Conservation (phyloP, 2,329 filamentous ascomycete species). For the Coniochaeta ligniaria region DNA sequence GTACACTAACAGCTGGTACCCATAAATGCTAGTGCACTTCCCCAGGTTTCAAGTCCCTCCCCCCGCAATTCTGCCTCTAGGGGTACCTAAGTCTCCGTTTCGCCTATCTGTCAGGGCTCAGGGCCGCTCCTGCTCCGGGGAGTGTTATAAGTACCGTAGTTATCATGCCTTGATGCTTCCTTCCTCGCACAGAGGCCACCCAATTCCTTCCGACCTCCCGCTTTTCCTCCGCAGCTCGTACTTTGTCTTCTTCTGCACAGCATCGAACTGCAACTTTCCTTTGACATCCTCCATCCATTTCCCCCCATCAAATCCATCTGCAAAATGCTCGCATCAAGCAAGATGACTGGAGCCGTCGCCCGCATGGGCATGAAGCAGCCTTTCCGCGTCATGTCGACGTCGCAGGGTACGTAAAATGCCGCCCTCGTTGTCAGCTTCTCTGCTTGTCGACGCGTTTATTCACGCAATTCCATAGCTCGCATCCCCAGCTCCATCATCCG, state of each 20-base stretch:
- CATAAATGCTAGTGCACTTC: neutral
- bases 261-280: neutral
- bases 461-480: slow-evolving; percentile 11
- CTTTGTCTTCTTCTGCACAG: neutral
- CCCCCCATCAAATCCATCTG: neutral
- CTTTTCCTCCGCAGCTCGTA: neutral
- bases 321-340: slow-evolving; percentile 15
- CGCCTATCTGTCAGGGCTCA: neutral
- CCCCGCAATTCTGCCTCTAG: neutral
- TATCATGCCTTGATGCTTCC: neutral
- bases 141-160: neutral
- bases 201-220: slow-evolving; percentile 1
- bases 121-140: neutral
- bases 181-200: neutral
- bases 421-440: slow-evolving; percentile 5
- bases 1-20: neutral
- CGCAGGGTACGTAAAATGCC: slow-evolving; percentile 11
- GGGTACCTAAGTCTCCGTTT: neutral
- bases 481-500: slow-evolving; percentile 18
- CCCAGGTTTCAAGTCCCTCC: neutral
- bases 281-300: slow-evolving; percentile 3
- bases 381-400: slow-evolving; percentile 13
- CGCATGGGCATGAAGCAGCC: slow-evolving; percentile 15
- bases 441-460: slow-evolving; percentile 8
- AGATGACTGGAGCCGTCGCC: slow-evolving; percentile 13